phyloP scores from a whole-genome alignment of 306 rosid species.

The Arachis hypogaea region DNA sequence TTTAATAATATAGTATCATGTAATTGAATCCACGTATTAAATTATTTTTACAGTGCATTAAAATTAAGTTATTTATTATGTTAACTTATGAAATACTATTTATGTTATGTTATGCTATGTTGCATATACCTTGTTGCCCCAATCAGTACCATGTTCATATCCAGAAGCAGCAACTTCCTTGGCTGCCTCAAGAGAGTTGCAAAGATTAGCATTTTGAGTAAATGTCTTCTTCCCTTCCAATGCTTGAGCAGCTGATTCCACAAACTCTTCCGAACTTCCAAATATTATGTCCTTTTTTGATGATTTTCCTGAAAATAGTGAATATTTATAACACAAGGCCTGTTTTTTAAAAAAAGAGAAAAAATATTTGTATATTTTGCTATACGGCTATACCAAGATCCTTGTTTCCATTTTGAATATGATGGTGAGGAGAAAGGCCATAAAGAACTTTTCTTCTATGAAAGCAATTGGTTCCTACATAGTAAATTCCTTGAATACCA shows the following conservation, averaged over 20 bases:
- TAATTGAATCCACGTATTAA: too few relatives aligned
- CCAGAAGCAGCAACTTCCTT: constrained; percentile 46
- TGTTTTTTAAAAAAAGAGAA: too few relatives aligned
- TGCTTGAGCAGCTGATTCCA: constrained; percentile 40
- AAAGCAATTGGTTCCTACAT: constrained; percentile 55
- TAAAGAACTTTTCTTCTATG: constrained; percentile 63
- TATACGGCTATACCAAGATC: background rate
- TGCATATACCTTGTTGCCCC: constrained; percentile 67
- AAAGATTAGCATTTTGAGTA: background rate
- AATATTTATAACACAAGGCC: background rate
- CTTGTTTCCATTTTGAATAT: background rate
- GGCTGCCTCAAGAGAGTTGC: constrained; percentile 47
- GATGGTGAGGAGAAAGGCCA: constrained; percentile 43
- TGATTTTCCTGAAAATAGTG: constrained; percentile 32
- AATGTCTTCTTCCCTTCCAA: constrained; percentile 42
- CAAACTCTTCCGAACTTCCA: constrained; percentile 56
- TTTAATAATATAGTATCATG: too few relatives aligned
- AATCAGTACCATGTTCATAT: constrained; percentile 58
- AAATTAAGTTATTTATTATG: too few relatives aligned
- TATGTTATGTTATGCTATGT: background rate
- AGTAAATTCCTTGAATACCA: constrained; percentile 58
- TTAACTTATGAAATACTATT: too few relatives aligned
- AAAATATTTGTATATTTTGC: background rate
- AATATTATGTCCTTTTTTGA: constrained; percentile 36
- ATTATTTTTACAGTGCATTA: too few relatives aligned